Base-by-base conservation (phyloP, 352 stramenopile genomes). In the Phytophthora litchii region DNA sequence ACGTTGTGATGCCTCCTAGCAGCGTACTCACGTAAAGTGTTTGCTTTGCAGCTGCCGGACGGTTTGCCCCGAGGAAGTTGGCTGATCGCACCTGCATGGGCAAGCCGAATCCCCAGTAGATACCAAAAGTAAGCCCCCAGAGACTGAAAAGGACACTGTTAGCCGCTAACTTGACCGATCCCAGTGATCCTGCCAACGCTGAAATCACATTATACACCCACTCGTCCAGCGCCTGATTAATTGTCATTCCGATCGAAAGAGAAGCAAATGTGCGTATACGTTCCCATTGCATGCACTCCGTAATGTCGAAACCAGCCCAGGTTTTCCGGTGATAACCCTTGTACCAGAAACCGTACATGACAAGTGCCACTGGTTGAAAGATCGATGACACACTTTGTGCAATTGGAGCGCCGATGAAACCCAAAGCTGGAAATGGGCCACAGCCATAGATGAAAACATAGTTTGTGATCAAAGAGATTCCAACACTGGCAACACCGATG, bases 131-230 rank as follows among this genome's bases (percentile, higher is more conserved):
- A 23, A 94, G 74, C 0, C 81, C 82, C 85, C 85, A 94, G 20
- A 94, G 76, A 42, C 86, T 91, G 64, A 89, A 91, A 51, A 94
- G 64, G 32, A 94, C 85, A 54, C 78, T 90, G 74, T 92, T 92
- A 29, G 83, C 83, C 12, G 83, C 83, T 13, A 94, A 49, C 19
- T 87, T 76, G 13, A 80, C 52, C 3, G 85, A 71, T 0, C 85
- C 85, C 25, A 94, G 61, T 38, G 65, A 82, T 19, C 74, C 83
- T 12, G 85, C 85, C 27, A 94, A 47, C 4, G 78, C 85, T 14
- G 81, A 83, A 32, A 91, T 74, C 12, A 77, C 76, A 55, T 89
- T 91, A 67, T 91, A 92, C 38, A 92, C 76, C 83, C 81, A 92
- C 48, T 92, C 80, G 57, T 91, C 81, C 23, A 94, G 70, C 19